Conservation (phyloP, 805 yeast genomes). For the Scheffersomyces spartinae region DNA sequence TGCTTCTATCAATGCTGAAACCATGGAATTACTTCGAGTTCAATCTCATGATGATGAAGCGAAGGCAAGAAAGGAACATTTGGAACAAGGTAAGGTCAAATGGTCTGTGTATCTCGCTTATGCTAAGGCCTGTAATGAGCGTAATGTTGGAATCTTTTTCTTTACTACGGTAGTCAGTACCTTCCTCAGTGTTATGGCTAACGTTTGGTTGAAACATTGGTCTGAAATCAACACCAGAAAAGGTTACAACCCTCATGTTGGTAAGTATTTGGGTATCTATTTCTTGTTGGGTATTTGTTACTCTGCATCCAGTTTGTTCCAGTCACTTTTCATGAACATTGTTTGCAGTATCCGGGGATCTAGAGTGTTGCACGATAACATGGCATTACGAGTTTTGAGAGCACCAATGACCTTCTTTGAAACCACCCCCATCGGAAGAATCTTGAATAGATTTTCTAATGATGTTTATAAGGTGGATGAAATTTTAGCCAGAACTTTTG, state of each 20-base stretch:
- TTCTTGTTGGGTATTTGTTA: conserved; percentile 61
- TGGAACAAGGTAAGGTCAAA: conserved; percentile 89
- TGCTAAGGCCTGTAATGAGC: conserved; percentile 77
- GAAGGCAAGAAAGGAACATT: conserved; percentile 53
- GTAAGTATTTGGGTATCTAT: conserved; percentile 64
- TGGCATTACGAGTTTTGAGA: conserved; percentile 62
- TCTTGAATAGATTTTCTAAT: conserved; percentile 81
- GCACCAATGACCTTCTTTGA: conserved; percentile 96
- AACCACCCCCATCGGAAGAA: conserved; percentile 90
- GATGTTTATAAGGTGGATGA: conserved; percentile 89
- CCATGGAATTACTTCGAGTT: conserved; percentile 1
- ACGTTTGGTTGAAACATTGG: conserved; percentile 96
- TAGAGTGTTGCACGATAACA: conserved; percentile 54
- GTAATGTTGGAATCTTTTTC: conserved; percentile 48
- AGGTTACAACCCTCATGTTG: conserved; percentile 66
- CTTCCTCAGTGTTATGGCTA: conserved; percentile 53
- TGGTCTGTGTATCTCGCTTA: conserved; percentile 77
- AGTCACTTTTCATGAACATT: conserved; percentile 64
- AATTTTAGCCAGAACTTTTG: conserved; percentile 54
- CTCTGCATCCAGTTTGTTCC: conserved; percentile 48
- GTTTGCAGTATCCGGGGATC: conserved; percentile 81
- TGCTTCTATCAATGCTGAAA: conserved; percentile 15
- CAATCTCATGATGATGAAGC: conserved; percentile 20
- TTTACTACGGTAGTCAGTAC: conserved; percentile 45
- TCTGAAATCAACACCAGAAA: conserved; percentile 70